Percentiles rank a stretch among this genome's conserved stretches.
Conservation (phyloP, 139 green algal species). For the Coelastrella sp. region DNA sequence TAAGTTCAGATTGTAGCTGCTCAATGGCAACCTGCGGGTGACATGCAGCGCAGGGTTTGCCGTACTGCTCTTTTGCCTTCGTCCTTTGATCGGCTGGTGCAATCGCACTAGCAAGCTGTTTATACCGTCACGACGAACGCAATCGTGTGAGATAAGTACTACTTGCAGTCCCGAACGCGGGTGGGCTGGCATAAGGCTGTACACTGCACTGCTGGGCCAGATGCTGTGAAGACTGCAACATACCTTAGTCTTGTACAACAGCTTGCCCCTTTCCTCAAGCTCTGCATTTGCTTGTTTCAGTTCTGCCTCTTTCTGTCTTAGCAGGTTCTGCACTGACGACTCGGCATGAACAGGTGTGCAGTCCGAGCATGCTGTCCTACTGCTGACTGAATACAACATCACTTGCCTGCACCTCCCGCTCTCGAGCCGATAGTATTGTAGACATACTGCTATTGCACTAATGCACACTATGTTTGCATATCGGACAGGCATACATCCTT, state of each 20-base stretch:
- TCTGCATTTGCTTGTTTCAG: conserved; percentile 62
- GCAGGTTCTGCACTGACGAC: conserved; percentile 29
- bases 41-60: not conserved
- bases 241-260: conserved; percentile 72
- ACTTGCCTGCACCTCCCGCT: conserved; percentile 48
- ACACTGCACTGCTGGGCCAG: not conserved
- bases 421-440: conserved; percentile 30
- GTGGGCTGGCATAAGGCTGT: no score
- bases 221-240: not conserved
- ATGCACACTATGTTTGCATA: no score
- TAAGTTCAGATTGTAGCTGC: conserved; percentile 67
- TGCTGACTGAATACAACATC: not conserved
- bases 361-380: not conserved
- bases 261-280: conserved; percentile 65
- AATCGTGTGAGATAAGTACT: no score
- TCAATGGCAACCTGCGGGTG: conserved; percentile 64
- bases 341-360: not conserved
- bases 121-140: no score
- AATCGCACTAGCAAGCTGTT: no score
- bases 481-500: not conserved
- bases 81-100: no score
- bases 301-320: conserved; percentile 56
- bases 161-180: not conserved
- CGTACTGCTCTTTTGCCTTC: not conserved
- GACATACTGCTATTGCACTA: not conserved